Conservation (phyloP, 108 stramenopile species). For the Cafeteria roenbergensis region DNA sequence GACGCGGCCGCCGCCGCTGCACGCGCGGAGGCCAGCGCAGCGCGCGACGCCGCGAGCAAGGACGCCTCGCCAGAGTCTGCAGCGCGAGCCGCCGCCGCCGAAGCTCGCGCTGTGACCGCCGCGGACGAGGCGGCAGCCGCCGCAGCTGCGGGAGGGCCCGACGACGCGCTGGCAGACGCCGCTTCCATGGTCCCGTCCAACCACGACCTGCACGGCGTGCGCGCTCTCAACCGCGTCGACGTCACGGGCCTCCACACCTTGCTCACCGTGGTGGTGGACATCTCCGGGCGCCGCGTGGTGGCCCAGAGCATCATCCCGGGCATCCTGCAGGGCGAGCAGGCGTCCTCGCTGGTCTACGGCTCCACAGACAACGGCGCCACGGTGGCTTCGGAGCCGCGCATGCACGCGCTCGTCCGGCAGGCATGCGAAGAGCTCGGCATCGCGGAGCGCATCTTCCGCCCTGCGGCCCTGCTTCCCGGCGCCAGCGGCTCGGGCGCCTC, state of each 20-base stretch:
- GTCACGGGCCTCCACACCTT: conserved; percentile 57
- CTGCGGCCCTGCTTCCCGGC: conserved; percentile 18
- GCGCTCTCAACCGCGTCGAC: conserved; percentile 14
- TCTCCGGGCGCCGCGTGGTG: conserved; percentile 60
- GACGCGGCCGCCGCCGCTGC: conserved; percentile 54
- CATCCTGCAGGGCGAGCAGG: conserved; percentile 67
- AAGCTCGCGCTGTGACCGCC: neutral
- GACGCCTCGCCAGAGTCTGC: conserved; percentile 9
- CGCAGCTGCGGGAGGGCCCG: too few relatives aligned
- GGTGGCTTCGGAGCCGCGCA: conserved; percentile 53
- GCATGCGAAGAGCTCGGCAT: conserved; percentile 14
- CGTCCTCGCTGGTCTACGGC: conserved; percentile 66
- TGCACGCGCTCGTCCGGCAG: conserved; percentile 50
- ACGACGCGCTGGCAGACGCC: neutral
- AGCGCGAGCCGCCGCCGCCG: too few relatives aligned
- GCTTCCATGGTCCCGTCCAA: conserved; percentile 4
- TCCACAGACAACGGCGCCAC: conserved; percentile 63
- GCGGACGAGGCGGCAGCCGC: neutral
- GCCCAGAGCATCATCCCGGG: conserved; percentile 77
- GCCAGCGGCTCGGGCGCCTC: conserved; percentile 46
- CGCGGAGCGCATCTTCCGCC: conserved; percentile 14
- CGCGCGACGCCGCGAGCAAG: conserved; percentile 14
- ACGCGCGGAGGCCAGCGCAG: conserved; percentile 38
- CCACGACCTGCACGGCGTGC: conserved; percentile 27
- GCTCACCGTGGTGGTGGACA: conserved; percentile 75